These are phyloP conservation scores for Fraxinus cuspidata DNA, from an alignment of 257 asterid species.

Conservation along the genomic window DNA sequence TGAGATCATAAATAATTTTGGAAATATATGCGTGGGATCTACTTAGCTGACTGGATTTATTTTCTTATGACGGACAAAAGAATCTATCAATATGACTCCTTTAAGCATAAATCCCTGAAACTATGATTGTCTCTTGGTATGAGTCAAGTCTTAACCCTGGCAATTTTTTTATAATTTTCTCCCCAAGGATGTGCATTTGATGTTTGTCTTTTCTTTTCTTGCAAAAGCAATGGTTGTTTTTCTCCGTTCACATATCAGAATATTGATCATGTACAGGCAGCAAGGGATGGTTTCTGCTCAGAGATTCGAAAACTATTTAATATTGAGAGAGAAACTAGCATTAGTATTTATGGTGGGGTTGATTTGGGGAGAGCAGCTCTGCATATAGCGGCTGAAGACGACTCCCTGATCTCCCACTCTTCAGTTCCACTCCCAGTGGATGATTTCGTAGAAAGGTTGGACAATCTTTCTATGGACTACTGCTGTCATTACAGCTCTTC, in stretches of 20 bases:
- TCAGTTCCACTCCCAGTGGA: conserved; percentile 91
- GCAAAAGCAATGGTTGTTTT: conserved; percentile 2
- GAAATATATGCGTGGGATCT: not conserved
- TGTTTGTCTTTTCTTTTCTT: conserved; percentile 12
- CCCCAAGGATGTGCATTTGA: conserved; percentile 9
- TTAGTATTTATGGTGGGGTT: conserved; percentile 55
- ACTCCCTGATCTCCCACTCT: conserved; percentile 76
- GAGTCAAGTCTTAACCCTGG: conserved; percentile 1
- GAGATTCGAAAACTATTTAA: conserved; percentile 53
- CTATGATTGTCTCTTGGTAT: not conserved
- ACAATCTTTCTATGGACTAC: conserved; percentile 67
- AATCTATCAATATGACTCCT: not conserved
- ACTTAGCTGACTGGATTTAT: conserved; percentile 10
- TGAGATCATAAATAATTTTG: conserved; percentile 13
- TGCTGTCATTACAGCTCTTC: conserved; percentile 71
- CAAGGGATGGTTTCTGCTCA: conserved; percentile 62
- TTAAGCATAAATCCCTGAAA: not conserved
- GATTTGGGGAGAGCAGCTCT: conserved; percentile 73
- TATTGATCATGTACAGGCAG: conserved; percentile 44
- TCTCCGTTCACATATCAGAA: not conserved
- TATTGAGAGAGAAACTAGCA: conserved; percentile 72
- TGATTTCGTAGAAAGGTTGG: conserved; percentile 65
- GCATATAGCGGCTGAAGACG: conserved; percentile 82
- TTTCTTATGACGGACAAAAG: conserved; percentile 1
- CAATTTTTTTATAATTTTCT: not conserved